phyloP scores from a whole-genome alignment of 2,329 filamentous ascomycete genomes.

The Didymella glomerata region DNA sequence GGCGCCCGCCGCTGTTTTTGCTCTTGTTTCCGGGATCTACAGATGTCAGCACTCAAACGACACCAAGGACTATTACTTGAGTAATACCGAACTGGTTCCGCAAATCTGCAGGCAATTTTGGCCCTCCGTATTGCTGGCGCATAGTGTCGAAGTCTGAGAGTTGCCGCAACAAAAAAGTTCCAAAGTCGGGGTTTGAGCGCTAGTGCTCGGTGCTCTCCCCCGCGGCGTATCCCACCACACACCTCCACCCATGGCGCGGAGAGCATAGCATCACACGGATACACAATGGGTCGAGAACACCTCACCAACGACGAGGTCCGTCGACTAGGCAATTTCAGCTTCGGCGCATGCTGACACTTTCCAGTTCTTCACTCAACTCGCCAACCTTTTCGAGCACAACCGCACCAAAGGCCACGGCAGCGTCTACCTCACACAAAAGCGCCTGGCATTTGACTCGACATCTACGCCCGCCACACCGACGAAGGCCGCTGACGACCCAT shows the following conservation, averaged over 20 bases:
- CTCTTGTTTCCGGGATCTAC: slow-evolving; percentile 42
- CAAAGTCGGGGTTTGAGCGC: slow-evolving; percentile 19
- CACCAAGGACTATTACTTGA: background rate
- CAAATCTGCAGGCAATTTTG: slow-evolving; percentile 58
- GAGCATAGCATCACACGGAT: slow-evolving; percentile 30
- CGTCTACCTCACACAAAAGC: slow-evolving; percentile 79
- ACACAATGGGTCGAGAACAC: slow-evolving; percentile 60
- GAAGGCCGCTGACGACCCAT: slow-evolving; percentile 59
- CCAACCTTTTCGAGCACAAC: slow-evolving; percentile 71
- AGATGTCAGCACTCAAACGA: slow-evolving; percentile 13
- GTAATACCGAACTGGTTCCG: slow-evolving; percentile 53
- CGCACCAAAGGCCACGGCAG: slow-evolving; percentile 76
- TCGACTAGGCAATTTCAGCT: slow-evolving; percentile 36
- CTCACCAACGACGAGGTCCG: slow-evolving; percentile 69
- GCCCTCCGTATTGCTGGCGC: slow-evolving; percentile 51
- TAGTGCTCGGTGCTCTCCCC: slow-evolving; percentile 24
- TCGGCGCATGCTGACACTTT: slow-evolving; percentile 5
- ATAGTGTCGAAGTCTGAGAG: slow-evolving; percentile 39
- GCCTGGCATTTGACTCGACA: slow-evolving; percentile 59
- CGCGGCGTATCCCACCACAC: slow-evolving; percentile 26
- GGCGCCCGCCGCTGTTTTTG: slow-evolving; percentile 37
- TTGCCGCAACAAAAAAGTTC: slow-evolving; percentile 43
- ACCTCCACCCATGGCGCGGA: slow-evolving; percentile 33
- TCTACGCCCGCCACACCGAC: slow-evolving; percentile 45
- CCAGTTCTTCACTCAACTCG: slow-evolving; percentile 77